Conservation (phyloP, 148 eudicot species). For the Cornus suecica region DNA sequence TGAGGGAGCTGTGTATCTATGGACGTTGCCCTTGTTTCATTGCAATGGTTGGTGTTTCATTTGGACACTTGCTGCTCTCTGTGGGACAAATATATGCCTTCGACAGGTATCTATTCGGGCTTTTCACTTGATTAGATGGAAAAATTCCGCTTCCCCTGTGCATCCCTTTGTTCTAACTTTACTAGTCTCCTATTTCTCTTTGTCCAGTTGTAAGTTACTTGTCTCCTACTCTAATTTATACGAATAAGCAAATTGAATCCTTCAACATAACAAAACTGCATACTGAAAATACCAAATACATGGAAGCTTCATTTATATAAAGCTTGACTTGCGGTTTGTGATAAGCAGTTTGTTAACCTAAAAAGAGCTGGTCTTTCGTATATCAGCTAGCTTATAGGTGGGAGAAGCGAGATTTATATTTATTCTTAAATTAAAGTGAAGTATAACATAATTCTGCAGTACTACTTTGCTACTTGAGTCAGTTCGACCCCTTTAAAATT, state of each 20-base stretch:
- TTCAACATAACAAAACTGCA: too few species aligned
- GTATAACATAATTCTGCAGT: too few species aligned
- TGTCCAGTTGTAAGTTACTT: too few species aligned
- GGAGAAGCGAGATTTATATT: too few species aligned
- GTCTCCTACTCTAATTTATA: neutral
- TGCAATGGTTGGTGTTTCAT: constrained; percentile 98
- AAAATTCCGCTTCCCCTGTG: too few species aligned
- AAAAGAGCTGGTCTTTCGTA: too few species aligned
- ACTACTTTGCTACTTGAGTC: neutral
- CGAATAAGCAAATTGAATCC: neutral
- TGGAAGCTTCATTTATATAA: neutral
- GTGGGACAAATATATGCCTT: constrained; percentile 91
- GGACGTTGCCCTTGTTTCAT: constrained; percentile 98
- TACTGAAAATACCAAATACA: too few species aligned
- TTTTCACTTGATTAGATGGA: neutral
- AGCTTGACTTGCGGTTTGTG: neutral
- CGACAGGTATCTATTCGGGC: constrained; percentile 58
- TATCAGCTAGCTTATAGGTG: neutral
- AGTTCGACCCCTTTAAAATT: neutral
- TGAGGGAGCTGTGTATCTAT: constrained; percentile 82
- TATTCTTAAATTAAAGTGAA: neutral
- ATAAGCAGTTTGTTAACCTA: neutral
- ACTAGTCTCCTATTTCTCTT: neutral
- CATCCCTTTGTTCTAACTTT: too few species aligned
- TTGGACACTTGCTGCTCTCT: constrained; percentile 92